Percentiles rank a stretch among this genome's conserved stretches.
These are phyloP conservation scores for Linnemannia hyalina DNA, from an alignment of 192 early-diverging fungal genomes.

Conservation along the genomic window DNA sequence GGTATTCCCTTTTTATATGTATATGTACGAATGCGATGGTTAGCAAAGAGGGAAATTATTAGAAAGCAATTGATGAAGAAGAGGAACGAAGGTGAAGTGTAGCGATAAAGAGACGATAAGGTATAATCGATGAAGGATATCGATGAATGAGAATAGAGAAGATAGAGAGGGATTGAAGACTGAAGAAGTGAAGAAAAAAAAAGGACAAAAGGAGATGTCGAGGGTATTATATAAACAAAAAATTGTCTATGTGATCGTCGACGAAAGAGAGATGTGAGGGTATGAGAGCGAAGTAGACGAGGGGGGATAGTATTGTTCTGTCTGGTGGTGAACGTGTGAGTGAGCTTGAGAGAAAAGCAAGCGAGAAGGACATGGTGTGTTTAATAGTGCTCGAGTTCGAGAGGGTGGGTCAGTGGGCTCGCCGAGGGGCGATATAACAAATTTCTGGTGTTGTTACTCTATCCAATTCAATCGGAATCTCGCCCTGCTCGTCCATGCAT, in stretches of 20 bases:
- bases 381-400: background rate
- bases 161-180: constrained; percentile 1
- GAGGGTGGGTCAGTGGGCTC: background rate
- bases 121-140: background rate
- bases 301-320: background rate
- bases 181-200: background rate
- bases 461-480: constrained; percentile 24
- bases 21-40: background rate
- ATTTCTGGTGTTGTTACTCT: constrained; percentile 29
- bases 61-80: background rate
- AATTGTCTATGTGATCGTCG: background rate
- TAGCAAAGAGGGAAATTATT: background rate
- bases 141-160: background rate
- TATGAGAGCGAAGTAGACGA: constrained; percentile 9
- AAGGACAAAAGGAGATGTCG: background rate
- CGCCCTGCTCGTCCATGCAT: constrained; percentile 13
- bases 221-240: constrained; percentile 10
- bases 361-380: background rate
- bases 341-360: background rate
- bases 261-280: background rate
- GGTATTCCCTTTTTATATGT: background rate
- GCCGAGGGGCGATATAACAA: constrained; percentile 2
- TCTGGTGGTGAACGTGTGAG: background rate
- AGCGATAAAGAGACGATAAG: background rate
- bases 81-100: too few relatives aligned